Base-by-base conservation (phyloP, 2,329 filamentous ascomycete species). In the Aspergillus carbonarius region DNA sequence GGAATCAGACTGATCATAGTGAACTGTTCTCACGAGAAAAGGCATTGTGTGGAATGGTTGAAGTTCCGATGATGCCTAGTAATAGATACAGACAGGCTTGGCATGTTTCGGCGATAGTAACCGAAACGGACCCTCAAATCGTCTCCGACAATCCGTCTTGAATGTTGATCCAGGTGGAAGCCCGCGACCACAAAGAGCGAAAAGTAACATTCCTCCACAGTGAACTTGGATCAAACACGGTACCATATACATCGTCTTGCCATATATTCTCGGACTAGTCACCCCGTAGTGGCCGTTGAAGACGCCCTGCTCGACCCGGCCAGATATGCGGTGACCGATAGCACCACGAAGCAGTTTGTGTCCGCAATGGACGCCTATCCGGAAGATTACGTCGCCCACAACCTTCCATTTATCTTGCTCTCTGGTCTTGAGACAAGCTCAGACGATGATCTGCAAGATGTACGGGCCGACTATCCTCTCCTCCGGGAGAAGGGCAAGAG, bases 381-480 rank as follows among this genome's bases (percentile, higher is more conserved):
- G 23, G 67, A 74, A 63, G 89, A 88, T 75, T 96, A 93, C 79
- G 82, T 96, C 74, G 86, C 88, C 73, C 92, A 95, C 77, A 96
- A 95, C 77, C 83, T 96, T 68, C 93, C 93, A 35, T 83, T 96
- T 58, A 78, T 98, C 61, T 81, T 96, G 48, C 84, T 96, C 34
- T 92, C 92, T 37, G 95, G 93, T 12, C 83, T 97, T 34, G 82
- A 77, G 70, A 71, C 71, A 65, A 68, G 62, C 8, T 67, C 59
- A 46, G 77, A 75, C 68, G 71, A 68, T 52, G 69, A 71, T 5
- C 35, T 61, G n/a, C 64, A 68, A 25, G 65, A 48, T 34, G 54
- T 55, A 13, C 49, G 80, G 64, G 70, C 79, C 64, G 74, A 79
- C 48, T 80, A 82, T 64, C 78, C 78, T 48, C 81, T 81, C 54